Percentiles rank a stretch among this genome's conserved stretches.
These are phyloP conservation scores for Prunus persica DNA, from an alignment of 306 rosid genomes.

Conservation along the genomic window Prunus_persica_NCBIv2 NC_034014.1:25165001-25165500, in stretches of 20 bases:
- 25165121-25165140: slow-evolving; percentile 15
- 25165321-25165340: neutral
- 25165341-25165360: neutral
- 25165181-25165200: slow-evolving; percentile 23
- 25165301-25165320: neutral
- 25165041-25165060: slow-evolving; percentile 10
- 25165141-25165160: slow-evolving; percentile 17
- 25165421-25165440: neutral
- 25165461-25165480: neutral
- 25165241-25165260: slow-evolving; percentile 12
- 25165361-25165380: neutral
- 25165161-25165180: slow-evolving; percentile 15
- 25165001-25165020: slow-evolving; percentile 21
- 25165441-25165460: neutral
- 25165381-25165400: neutral
- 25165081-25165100: slow-evolving; percentile 19
- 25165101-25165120: slow-evolving; percentile 24
- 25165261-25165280: neutral
- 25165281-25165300: neutral
- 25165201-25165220: too few relatives aligned
- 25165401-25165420: neutral
- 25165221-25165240: neutral
- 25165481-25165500: neutral
- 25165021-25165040: slow-evolving; percentile 15
- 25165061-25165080: slow-evolving; percentile 18